Evolutionary conservation across 164 flowering plant genomes (phyloP), one percentile per base, ranked within the genome.

Genomic region (Dillenia turbinata): DNA sequence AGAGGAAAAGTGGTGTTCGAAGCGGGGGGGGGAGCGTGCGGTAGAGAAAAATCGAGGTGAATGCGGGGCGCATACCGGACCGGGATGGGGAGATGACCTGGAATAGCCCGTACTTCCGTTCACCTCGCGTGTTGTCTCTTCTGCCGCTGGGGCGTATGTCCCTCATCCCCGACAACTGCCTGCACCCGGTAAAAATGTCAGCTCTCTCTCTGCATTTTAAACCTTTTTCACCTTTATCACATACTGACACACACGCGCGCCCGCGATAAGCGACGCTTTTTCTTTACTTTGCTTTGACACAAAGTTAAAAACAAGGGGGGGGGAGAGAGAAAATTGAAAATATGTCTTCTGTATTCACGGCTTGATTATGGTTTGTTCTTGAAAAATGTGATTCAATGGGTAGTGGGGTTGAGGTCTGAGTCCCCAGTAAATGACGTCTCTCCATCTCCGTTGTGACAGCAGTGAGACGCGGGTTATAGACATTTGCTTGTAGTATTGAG

Each of bases 31-130:
- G 24, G 1, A 24, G 68, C 66, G 71, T 62, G 78, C 63, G 71
- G 49, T 43, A 57, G 64, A 9, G 65, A 66, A 64, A 48, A 46
- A 76, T 77, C 88, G 93, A 85, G 88, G 80, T 63, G 70, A 78
- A 72, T 85, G 93, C 73, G 82, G 70, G 88, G 86, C 19, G 78
- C 82, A 75, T 60, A 63, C 78, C 75, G 64, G 83, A 81, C 88
- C 80, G 67, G 51, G 61, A 66, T 47, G 56, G 11, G 56, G 43
- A 8, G 60, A 69, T 66, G 63, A 73, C 87, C 73, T 69, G 75
- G 52, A 59, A 70, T 68, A 24, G 52, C 80, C n/a, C 72, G 77
- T 77, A 69, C 58, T 66, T 33, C 40, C 73, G 52, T 76, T 71
- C 45, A 59, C 69, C 77, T 77, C 83, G 86, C 86, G 81, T 84